These are phyloP conservation scores for Tardiomyces blankii DNA, from an alignment of 1,139 yeast species.

Conservation along the genomic window DNA sequence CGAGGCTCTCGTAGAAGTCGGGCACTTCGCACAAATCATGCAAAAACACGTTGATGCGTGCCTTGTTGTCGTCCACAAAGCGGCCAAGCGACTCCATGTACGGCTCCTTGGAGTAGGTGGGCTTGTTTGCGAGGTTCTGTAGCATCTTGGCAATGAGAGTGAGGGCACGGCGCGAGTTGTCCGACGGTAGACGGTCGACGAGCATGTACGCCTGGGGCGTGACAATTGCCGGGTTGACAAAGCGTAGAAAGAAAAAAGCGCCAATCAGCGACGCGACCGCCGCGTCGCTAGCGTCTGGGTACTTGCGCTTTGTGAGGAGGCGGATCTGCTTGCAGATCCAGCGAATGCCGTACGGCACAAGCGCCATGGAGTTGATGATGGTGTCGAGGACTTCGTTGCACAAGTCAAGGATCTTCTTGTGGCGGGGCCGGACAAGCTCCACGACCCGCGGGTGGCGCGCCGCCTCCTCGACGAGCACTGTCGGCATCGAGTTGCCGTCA, in stretches of 20 bases:
- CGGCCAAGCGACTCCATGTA: conserved; percentile 24
- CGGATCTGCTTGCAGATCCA: conserved; percentile 67
- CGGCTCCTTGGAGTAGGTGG: conserved; percentile 30
- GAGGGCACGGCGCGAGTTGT: conserved; percentile 51
- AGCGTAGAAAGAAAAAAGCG: conserved; percentile 74
- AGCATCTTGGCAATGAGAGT: conserved; percentile 76
- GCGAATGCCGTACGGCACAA: conserved; percentile 63
- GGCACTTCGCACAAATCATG: conserved; percentile 32
- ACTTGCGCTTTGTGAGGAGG: conserved; percentile 48
- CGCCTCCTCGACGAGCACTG: conserved; percentile 25
- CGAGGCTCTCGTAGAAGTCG: conserved; percentile 31
- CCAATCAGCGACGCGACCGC: conserved; percentile 56
- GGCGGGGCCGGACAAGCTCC: conserved; percentile 23
- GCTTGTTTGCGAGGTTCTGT: conserved; percentile 72
- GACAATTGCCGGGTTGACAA: conserved; percentile 84
- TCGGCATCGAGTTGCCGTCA: conserved; percentile 12
- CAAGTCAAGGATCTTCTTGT: conserved; percentile 31
- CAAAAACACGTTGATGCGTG: conserved; percentile 25
- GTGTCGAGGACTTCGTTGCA: conserved; percentile 50
- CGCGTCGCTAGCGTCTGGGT: conserved; percentile 45
- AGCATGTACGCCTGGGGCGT: conserved; percentile 66
- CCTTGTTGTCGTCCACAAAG: conserved; percentile 24
- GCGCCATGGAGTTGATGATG: conserved; percentile 43
- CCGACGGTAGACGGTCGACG: conserved; percentile 26
- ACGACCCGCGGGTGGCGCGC: conserved; percentile 22